Conservation (phyloP, 2,329 filamentous ascomycete genomes). For the Ophiosphaerella korrae region DNA sequence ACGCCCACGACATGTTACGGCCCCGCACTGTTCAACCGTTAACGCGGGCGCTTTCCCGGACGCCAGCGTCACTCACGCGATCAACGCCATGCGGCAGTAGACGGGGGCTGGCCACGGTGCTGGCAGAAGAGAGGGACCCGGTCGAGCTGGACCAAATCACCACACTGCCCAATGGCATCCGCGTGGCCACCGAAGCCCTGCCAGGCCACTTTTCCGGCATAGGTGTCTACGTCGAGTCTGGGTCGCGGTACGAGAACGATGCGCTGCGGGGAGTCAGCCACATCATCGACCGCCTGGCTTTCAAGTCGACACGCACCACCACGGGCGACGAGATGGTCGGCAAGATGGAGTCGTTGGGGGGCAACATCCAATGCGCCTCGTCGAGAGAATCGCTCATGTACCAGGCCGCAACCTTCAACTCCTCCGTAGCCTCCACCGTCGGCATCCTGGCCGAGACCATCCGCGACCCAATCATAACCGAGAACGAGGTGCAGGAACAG, state of each 20-base stretch:
- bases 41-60: constrained; percentile 30
- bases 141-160: constrained; percentile 87
- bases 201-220: constrained; percentile 94
- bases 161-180: constrained; percentile 86
- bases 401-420: constrained; percentile 97
- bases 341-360: constrained; percentile 83
- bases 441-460: constrained; percentile 92
- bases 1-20: constrained; percentile 34
- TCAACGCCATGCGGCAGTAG: constrained; percentile 25
- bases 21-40: constrained; percentile 36
- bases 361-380: constrained; percentile 96
- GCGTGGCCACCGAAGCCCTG: constrained; percentile 91
- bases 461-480: constrained; percentile 80
- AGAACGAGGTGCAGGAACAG: constrained; percentile 85
- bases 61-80: constrained; percentile 22
- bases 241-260: constrained; percentile 89
- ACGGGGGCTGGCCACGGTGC: constrained; percentile 36
- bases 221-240: constrained; percentile 93
- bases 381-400: constrained; percentile 98
- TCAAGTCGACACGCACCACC: constrained; percentile 79
- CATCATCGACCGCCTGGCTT: constrained; percentile 93
- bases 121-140: constrained; percentile 67
- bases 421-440: constrained; percentile 80
- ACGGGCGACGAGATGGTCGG: constrained; percentile 86
- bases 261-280: constrained; percentile 88